These are phyloP conservation scores for Chloris gayana DNA, from an alignment of 176 grass and related monocot species.

Conservation along the genomic window DNA sequence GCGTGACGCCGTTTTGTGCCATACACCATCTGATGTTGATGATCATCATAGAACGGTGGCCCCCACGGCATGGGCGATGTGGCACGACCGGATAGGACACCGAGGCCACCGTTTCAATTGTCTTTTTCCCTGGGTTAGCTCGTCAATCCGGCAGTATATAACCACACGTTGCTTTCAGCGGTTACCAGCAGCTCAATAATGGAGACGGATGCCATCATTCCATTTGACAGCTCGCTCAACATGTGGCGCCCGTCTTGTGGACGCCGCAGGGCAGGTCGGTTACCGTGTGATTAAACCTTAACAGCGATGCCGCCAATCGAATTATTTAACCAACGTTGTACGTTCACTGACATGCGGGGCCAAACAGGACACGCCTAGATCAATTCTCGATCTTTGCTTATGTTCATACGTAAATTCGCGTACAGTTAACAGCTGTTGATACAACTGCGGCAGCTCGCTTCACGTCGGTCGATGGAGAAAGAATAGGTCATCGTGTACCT, in stretches of 20 bases:
- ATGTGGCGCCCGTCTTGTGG: conserved; percentile 2
- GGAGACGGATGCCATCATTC: not conserved
- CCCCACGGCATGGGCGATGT: not conserved
- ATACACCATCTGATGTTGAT: not conserved
- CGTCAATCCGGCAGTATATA: not conserved
- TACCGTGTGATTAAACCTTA: not conserved
- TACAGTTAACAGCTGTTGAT: not conserved
- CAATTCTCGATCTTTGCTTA: not conserved
- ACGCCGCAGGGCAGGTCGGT: not conserved
- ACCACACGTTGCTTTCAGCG: conserved; percentile 6
- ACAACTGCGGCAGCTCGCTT: not conserved
- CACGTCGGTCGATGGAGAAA: not conserved
- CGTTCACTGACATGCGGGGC: not conserved
- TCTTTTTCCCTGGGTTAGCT: not conserved
- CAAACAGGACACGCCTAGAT: not conserved
- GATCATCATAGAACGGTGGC: not conserved
- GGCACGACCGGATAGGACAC: not conserved
- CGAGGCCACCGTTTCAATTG: not conserved
- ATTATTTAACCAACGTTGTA: not conserved
- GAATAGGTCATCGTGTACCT: not conserved
- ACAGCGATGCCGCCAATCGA: not conserved
- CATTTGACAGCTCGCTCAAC: conserved; percentile 14
- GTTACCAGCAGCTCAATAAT: conserved; percentile 24
- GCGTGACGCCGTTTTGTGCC: not conserved
- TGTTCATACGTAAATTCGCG: not conserved